These are phyloP conservation scores for Poronia punctata DNA, from an alignment of 495 filamentous ascomycete genomes.

Conservation along the genomic window DNA sequence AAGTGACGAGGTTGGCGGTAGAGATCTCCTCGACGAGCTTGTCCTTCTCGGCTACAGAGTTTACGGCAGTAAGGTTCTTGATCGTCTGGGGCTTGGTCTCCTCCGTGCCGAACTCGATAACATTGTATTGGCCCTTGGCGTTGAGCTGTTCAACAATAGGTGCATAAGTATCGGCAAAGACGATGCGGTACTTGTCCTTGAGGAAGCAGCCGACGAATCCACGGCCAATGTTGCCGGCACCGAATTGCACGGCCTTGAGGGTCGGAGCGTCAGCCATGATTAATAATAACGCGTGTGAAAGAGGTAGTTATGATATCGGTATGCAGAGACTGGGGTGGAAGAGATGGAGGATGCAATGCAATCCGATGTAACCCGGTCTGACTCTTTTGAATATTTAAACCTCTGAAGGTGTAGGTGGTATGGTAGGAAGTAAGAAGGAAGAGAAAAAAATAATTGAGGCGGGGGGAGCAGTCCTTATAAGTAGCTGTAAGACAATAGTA, in stretches of 20 bases:
- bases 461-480: constrained; percentile 10
- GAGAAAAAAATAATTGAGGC: constrained; percentile 1
- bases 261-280: constrained; percentile 60
- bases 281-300: constrained; percentile 30
- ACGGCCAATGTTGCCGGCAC: constrained; percentile 81
- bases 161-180: constrained; percentile 92
- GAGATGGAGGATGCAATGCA: background rate
- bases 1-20: constrained; percentile 84
- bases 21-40: constrained; percentile 80
- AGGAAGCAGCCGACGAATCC: constrained; percentile 62
- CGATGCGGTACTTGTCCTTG: constrained; percentile 79
- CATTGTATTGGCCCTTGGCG: constrained; percentile 66
- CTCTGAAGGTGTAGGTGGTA: background rate
- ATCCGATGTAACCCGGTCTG: too few relatives aligned
- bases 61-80: constrained; percentile 92
- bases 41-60: constrained; percentile 73
- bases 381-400: too few relatives aligned
- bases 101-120: constrained; percentile 85
- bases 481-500: too few relatives aligned
- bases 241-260: constrained; percentile 92
- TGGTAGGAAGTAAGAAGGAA: background rate
- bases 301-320: too few relatives aligned
- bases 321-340: too few relatives aligned
- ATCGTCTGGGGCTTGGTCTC: constrained; percentile 76
- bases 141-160: constrained; percentile 70